A percentile compares a stretch with the other conserved stretches of the same genome.
Conservation (phyloP, 495 filamentous ascomycete species). For the Neurospora cerealis region DNA sequence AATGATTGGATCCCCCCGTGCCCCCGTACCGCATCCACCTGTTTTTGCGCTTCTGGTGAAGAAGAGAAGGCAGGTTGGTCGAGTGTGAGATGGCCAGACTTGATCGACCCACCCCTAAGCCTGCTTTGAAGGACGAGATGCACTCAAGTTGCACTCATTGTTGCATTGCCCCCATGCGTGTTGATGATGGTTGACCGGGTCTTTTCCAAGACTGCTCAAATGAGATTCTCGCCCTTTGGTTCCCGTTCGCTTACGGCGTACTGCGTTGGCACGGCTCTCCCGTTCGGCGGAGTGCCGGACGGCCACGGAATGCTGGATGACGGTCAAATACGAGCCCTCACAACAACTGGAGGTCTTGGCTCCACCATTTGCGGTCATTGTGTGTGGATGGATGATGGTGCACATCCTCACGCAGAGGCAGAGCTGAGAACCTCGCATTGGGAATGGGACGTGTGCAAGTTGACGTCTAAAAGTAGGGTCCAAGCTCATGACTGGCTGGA, state of each 20-base stretch:
- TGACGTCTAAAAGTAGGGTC: background rate
- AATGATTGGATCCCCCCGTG: background rate
- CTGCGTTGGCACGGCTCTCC: background rate
- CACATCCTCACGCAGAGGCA: background rate
- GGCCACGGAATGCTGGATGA: conserved; percentile 1
- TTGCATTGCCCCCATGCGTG: background rate
- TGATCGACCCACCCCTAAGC: background rate
- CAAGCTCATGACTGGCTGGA: background rate
- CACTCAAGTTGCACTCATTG: background rate
- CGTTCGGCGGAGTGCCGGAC: background rate
- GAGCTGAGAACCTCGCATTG: background rate
- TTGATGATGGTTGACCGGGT: background rate
- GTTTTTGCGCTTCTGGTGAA: background rate
- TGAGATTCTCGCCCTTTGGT: background rate
- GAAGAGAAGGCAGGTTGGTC: background rate
- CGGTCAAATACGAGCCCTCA: conserved; percentile 14
- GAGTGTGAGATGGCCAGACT: background rate
- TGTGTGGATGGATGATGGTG: background rate
- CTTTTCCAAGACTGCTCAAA: background rate
- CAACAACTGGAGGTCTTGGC: background rate
- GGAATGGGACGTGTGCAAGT: background rate
- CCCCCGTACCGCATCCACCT: background rate
- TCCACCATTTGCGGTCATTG: background rate
- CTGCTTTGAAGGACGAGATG: background rate
- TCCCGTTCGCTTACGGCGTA: background rate